Evolutionary conservation across 2,329 filamentous ascomycete species (phyloP).

Genomic region (Pestalotiopsis sp.): DNA sequence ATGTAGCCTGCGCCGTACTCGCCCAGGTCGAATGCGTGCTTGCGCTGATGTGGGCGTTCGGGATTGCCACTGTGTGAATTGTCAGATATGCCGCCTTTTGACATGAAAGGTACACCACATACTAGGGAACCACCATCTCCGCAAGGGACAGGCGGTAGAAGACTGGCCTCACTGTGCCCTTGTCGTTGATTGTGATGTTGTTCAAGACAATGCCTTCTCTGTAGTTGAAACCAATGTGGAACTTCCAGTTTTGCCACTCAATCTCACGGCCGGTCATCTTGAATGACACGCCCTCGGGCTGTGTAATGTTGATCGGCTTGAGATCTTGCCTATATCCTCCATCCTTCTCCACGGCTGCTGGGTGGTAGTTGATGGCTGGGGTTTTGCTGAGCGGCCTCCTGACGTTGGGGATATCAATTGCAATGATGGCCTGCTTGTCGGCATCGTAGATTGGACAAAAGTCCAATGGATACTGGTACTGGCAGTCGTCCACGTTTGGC

Average conservation of each 20-base stretch:
- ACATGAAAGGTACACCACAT: slow-evolving; percentile 22
- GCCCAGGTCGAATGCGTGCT: slow-evolving; percentile 80
- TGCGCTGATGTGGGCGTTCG: slow-evolving; percentile 77
- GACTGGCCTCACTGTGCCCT: slow-evolving; percentile 73
- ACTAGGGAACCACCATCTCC: slow-evolving; percentile 92
- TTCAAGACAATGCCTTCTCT: slow-evolving; percentile 88
- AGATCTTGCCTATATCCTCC: slow-evolving; percentile 78
- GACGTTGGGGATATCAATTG: slow-evolving; percentile 81
- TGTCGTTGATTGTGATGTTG: slow-evolving; percentile 89
- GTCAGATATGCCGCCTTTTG: not conserved
- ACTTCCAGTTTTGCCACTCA: slow-evolving; percentile 91
- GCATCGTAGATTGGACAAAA: slow-evolving; percentile 92
- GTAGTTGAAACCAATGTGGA: slow-evolving; percentile 95
- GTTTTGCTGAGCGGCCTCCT: slow-evolving; percentile 75
- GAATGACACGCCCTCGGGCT: slow-evolving; percentile 89
- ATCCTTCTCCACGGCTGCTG: slow-evolving; percentile 69
- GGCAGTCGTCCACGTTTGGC: slow-evolving; percentile 80
- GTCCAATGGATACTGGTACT: slow-evolving; percentile 90
- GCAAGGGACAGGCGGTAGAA: slow-evolving; percentile 89
- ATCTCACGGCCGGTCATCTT: slow-evolving; percentile 72
- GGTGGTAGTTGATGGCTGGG: slow-evolving; percentile 78
- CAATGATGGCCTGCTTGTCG: slow-evolving; percentile 75
- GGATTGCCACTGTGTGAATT: slow-evolving; percentile 61
- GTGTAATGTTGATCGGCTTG: slow-evolving; percentile 86
- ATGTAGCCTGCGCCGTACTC: slow-evolving; percentile 84